These are phyloP conservation scores for Clonostachys rosea DNA, from an alignment of 2,329 filamentous ascomycete species.

Conservation along the genomic window DNA sequence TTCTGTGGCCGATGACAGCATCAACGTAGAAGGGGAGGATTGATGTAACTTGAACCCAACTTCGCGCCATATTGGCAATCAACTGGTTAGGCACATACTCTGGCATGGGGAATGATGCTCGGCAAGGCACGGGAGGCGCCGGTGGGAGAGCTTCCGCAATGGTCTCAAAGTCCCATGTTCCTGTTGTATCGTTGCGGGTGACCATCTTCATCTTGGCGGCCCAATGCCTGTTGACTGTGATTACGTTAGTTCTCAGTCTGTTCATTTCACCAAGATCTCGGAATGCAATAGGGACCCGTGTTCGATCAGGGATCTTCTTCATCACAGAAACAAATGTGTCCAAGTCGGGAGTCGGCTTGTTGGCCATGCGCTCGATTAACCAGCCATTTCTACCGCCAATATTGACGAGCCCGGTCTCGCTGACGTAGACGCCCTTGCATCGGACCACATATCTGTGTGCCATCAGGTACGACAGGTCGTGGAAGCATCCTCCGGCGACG, in stretches of 20 bases:
- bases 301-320: conserved; percentile 75
- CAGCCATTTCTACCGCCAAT: conserved; percentile 88
- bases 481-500: conserved; percentile 90
- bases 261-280: conserved; percentile 94
- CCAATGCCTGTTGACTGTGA: conserved; percentile 95
- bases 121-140: conserved; percentile 65
- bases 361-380: conserved; percentile 89
- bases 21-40: conserved; percentile 95
- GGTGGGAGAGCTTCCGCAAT: conserved; percentile 78
- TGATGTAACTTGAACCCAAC: conserved; percentile 90
- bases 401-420: conserved; percentile 91
- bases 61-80: conserved; percentile 89
- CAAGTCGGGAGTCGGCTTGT: conserved; percentile 84
- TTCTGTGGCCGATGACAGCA: conserved; percentile 91
- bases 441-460: conserved; percentile 90
- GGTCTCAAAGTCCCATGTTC: conserved; percentile 91
- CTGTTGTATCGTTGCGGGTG: conserved; percentile 81
- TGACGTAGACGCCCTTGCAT: conserved; percentile 88
- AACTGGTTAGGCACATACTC: conserved; percentile 83
- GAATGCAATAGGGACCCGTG: conserved; percentile 89
- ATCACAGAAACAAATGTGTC: conserved; percentile 88
- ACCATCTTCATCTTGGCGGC: conserved; percentile 91
- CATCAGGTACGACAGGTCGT: conserved; percentile 95
- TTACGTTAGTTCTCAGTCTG: conserved; percentile 86
- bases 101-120: conserved; percentile 87